Conservation (phyloP, 2,329 filamentous ascomycete genomes). For the Seiridium cupressi region DNA sequence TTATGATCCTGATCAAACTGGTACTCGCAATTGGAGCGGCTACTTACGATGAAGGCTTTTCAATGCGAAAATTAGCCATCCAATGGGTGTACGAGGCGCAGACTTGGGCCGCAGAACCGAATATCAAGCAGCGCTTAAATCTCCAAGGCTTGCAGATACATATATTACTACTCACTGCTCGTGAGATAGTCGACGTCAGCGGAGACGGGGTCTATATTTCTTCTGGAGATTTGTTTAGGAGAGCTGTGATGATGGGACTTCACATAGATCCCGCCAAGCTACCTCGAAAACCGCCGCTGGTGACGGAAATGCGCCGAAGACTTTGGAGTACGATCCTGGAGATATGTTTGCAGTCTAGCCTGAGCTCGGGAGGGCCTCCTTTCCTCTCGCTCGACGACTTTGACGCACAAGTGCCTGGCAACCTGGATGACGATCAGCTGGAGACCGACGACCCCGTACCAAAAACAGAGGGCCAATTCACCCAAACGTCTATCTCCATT, state of each 20-base stretch:
- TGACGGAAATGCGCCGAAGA: slow-evolving; percentile 52
- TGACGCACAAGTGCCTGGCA: slow-evolving; percentile 46
- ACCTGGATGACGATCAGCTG: slow-evolving; percentile 50
- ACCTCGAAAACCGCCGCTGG: slow-evolving; percentile 42
- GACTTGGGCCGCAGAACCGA: slow-evolving; percentile 45
- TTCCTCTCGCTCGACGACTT: slow-evolving; percentile 43
- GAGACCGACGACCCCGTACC: slow-evolving; percentile 28
- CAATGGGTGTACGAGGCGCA: slow-evolving; percentile 54
- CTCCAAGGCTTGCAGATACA: slow-evolving; percentile 49
- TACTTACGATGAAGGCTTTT: slow-evolving; percentile 43
- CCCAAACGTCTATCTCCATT: slow-evolving; percentile 50
- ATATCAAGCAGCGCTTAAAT: slow-evolving; percentile 47
- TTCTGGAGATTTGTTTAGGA: slow-evolving; percentile 47
- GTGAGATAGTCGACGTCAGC: slow-evolving; percentile 44
- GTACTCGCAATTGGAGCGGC: slow-evolving; percentile 50
- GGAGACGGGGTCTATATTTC: slow-evolving; percentile 48
- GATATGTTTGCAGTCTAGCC: slow-evolving; percentile 41
- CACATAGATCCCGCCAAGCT: slow-evolving; percentile 55
- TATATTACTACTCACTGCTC: slow-evolving; percentile 49
- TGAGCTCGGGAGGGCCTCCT: slow-evolving; percentile 44
- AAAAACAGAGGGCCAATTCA: slow-evolving; percentile 28
- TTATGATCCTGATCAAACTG: slow-evolving; percentile 52
- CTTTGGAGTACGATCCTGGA: slow-evolving; percentile 58
- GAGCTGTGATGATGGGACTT: slow-evolving; percentile 57
- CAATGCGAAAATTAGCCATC: slow-evolving; percentile 39